Evolutionary conservation across 2,329 filamentous ascomycete species (phyloP).

Genomic region (Aspergillus fumigatiaffinis): DNA sequence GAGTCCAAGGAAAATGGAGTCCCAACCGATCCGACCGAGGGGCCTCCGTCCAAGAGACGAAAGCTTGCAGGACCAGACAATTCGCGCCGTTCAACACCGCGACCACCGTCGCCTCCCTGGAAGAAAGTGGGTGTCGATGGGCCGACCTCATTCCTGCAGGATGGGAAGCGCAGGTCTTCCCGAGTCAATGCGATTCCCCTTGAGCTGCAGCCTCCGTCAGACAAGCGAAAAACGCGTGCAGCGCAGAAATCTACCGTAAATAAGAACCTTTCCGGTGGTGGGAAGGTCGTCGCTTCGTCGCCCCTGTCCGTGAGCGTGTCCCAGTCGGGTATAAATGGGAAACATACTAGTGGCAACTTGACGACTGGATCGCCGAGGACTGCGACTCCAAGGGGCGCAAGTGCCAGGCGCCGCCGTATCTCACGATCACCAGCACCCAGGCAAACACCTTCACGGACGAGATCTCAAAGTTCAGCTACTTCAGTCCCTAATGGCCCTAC

Average conservation of each 20-base stretch:
- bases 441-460: constrained; percentile 22
- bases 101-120: constrained; percentile 76
- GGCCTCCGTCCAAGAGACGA: constrained; percentile 44
- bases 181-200: constrained; percentile 49
- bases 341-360: constrained; percentile 25
- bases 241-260: constrained; percentile 32
- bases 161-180: constrained; percentile 59
- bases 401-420: constrained; percentile 17
- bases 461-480: constrained; percentile 27
- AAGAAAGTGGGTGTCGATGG: constrained; percentile 81
- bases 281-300: constrained; percentile 27
- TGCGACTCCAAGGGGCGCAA: constrained; percentile 18
- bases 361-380: constrained; percentile 31
- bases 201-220: constrained; percentile 45
- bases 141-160: constrained; percentile 73
- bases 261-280: constrained; percentile 24
- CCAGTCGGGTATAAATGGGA: constrained; percentile 28
- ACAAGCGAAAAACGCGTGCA: constrained; percentile 45
- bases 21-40: constrained; percentile 29
- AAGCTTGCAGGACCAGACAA: constrained; percentile 36
- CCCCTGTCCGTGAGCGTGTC: constrained; percentile 27
- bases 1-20: constrained; percentile 28
- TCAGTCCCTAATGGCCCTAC: constrained; percentile 19
- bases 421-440: constrained; percentile 28
- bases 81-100: constrained; percentile 37